Conservation (phyloP, 176 grass and related monocot species). For the Sorghum bicolor region Sorghum_bicolor_NCBIv3 NC_012875.2:54607001-54607500, state of each 20-base stretch:
- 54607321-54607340: background rate
- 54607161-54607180: background rate
- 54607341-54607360: background rate
- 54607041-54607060: conserved; percentile 58
- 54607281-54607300: background rate
- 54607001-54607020: background rate
- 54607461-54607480: too few species aligned
- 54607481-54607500: too few species aligned
- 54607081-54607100: too few species aligned
- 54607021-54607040: background rate
- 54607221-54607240: conserved; percentile 15
- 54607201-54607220: conserved; percentile 27
- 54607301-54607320: background rate
- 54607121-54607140: too few species aligned
- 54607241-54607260: background rate
- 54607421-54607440: background rate
- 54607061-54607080: conserved; percentile 19
- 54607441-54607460: background rate
- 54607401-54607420: background rate
- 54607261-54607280: background rate
- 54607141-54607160: background rate
- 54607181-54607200: background rate
- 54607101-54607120: background rate
- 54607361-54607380: background rate
- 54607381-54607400: background rate